Percentiles rank a stretch among this genome's conserved stretches.
Evolutionary conservation across 805 yeast genomes (phyloP).

Genomic region (Kuraishia ogatae): DNA sequence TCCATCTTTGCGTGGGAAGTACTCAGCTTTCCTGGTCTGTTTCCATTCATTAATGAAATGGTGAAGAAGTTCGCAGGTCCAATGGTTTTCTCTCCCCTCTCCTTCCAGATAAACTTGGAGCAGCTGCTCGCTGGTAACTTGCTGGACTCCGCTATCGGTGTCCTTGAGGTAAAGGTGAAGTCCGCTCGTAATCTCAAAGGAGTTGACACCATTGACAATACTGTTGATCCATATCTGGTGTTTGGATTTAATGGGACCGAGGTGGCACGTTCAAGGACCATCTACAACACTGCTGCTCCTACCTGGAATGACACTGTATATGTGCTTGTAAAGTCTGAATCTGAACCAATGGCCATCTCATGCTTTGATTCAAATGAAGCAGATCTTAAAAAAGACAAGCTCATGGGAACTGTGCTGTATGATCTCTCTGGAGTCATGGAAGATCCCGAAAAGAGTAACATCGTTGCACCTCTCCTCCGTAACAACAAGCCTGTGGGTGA

Average conservation of each 20-base stretch:
- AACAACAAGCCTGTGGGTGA: slow-evolving; percentile 82
- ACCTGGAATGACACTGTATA: slow-evolving; percentile 76
- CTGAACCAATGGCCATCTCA: slow-evolving; percentile 74
- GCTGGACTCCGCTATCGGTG: slow-evolving; percentile 77
- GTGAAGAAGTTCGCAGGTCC: slow-evolving; percentile 84
- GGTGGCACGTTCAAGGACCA: slow-evolving; percentile 62
- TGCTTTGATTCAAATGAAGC: slow-evolving; percentile 58
- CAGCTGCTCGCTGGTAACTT: slow-evolving; percentile 82
- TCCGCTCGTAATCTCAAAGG: slow-evolving; percentile 64
- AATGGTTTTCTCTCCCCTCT: slow-evolving; percentile 78
- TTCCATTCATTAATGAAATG: slow-evolving; percentile 76
- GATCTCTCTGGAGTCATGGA: slow-evolving; percentile 61
- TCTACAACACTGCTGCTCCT: slow-evolving; percentile 61
- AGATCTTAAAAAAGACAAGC: slow-evolving; percentile 66
- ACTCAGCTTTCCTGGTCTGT: slow-evolving; percentile 79
- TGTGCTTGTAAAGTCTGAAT: slow-evolving; percentile 61
- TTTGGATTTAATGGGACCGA: slow-evolving; percentile 53
- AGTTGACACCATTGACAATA: slow-evolving; percentile 61
- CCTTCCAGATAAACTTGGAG: slow-evolving; percentile 88
- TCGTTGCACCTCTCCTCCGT: slow-evolving; percentile 54
- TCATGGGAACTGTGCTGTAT: slow-evolving; percentile 67
- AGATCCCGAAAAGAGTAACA: slow-evolving; percentile 37
- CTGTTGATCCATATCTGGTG: slow-evolving; percentile 84
- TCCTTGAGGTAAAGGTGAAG: slow-evolving; percentile 59
- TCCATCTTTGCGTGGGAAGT: slow-evolving; percentile 82